Percentiles rank a stretch among this genome's conserved stretches.
phyloP scores from a whole-genome alignment of 1,284 basidiomycete genomes.

The Ganoderma sinense region DNA sequence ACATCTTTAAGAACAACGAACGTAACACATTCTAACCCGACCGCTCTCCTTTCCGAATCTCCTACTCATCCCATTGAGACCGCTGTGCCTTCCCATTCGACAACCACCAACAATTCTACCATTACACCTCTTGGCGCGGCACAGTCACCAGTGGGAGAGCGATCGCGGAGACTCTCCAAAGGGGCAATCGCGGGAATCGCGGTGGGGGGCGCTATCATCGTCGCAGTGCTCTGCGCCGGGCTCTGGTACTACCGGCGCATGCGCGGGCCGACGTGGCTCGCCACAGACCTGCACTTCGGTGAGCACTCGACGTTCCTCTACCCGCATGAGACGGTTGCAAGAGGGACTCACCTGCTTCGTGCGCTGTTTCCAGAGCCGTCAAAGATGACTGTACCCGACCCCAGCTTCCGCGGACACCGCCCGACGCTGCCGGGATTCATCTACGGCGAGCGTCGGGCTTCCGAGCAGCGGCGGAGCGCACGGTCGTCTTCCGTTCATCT shows the following conservation, averaged over 20 bases:
- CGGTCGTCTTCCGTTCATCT: not conserved
- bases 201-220: not conserved
- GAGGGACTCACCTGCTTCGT: not conserved
- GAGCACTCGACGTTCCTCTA: not conserved
- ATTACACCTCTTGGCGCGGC: not conserved
- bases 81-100: not conserved
- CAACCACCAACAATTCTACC: not conserved
- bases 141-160: not conserved
- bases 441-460: not conserved
- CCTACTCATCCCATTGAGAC: not conserved
- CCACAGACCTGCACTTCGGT: not conserved
- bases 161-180: not conserved
- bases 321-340: not conserved
- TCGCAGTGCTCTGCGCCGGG: not conserved
- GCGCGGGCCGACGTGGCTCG: not conserved
- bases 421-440: not conserved
- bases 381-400: not conserved
- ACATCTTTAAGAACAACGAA: not conserved
- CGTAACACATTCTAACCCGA: not conserved
- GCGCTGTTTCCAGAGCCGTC: not conserved
- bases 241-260: not conserved
- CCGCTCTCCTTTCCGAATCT: not conserved
- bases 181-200: not conserved
- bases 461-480: not conserved
- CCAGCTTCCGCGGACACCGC: not conserved